Conservation (phyloP, 163 green algal species). For the Botryococcus braunii region DNA sequence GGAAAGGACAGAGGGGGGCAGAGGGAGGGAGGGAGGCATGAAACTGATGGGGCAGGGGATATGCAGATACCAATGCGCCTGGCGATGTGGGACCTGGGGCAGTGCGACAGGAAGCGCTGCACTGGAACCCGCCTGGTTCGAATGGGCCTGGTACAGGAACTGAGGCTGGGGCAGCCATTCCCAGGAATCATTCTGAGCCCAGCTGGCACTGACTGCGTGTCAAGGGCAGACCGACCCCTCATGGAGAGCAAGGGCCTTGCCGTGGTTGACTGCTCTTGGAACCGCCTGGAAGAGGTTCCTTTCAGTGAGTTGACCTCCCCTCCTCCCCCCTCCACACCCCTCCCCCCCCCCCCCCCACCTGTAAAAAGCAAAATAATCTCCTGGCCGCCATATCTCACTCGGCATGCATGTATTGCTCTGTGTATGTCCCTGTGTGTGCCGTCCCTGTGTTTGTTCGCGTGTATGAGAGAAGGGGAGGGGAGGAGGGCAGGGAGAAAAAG, state of each 20-base stretch:
- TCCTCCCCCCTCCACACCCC: no score
- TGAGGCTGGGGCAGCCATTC: conserved; percentile 48
- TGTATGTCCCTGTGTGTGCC: no score
- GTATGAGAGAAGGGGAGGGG: no score
- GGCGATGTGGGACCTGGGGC: conserved; percentile 91
- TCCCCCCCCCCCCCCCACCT: no score
- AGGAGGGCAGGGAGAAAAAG: no score
- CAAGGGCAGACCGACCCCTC: conserved; percentile 60
- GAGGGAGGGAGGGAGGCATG: no score
- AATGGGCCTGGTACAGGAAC: conserved; percentile 35
- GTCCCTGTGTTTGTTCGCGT: no score
- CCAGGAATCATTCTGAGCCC: conserved; percentile 78
- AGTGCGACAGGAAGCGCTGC: conserved; percentile 89
- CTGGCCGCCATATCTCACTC: no score
- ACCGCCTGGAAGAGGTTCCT: conserved; percentile 82
- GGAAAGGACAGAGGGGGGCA: background rate
- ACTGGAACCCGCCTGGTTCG: conserved; percentile 68
- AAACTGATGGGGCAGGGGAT: no score
- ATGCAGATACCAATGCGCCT: conserved; percentile 24
- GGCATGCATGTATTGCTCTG: no score
- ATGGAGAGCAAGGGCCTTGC: conserved; percentile 71
- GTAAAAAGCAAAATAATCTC: no score
- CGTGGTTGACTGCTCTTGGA: conserved; percentile 99
- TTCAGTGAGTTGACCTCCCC: conserved; percentile 72
- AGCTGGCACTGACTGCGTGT: conserved; percentile 55